phyloP scores from a whole-genome alignment of 148 eudicot species.

The Pouteria glomerata region DNA sequence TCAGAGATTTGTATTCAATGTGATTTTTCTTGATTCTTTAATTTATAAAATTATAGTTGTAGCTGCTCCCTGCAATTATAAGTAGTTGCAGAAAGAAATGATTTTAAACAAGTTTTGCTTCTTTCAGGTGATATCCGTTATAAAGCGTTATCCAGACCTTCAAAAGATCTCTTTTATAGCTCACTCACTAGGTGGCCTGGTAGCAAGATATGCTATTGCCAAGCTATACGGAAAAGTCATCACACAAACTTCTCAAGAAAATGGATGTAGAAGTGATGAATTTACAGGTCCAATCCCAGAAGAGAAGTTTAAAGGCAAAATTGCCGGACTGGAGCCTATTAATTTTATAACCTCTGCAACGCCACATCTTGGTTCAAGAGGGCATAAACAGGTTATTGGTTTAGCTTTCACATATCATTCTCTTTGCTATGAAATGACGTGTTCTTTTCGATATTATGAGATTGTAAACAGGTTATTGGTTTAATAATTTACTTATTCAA shows the following conservation, averaged over 20 bases:
- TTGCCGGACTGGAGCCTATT: conserved; percentile 85
- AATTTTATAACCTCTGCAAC: conserved; percentile 83
- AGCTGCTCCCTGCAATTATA: background rate
- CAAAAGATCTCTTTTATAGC: conserved; percentile 71
- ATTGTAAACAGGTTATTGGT: no score
- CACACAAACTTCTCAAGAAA: conserved; percentile 16
- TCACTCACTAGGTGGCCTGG: conserved; percentile 90
- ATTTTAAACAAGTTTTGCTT: background rate
- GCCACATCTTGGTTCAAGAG: conserved; percentile 92
- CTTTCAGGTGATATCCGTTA: conserved; percentile 69
- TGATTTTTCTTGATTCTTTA: background rate
- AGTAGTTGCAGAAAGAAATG: background rate
- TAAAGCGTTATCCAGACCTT: conserved; percentile 51
- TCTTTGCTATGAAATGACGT: background rate
- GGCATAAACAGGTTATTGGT: conserved; percentile 70
- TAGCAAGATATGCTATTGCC: conserved; percentile 88
- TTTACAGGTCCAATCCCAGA: conserved; percentile 23
- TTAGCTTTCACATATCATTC: background rate
- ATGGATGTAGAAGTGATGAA: conserved; percentile 23
- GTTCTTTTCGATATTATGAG: background rate
- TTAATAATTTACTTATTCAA: background rate
- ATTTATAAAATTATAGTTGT: background rate
- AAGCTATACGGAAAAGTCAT: conserved; percentile 42
- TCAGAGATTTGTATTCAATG: no score
- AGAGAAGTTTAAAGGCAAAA: conserved; percentile 41